Base-by-base conservation (phyloP, 2,329 filamentous ascomycete species). In the Pseudogymnoascus sp. region DNA sequence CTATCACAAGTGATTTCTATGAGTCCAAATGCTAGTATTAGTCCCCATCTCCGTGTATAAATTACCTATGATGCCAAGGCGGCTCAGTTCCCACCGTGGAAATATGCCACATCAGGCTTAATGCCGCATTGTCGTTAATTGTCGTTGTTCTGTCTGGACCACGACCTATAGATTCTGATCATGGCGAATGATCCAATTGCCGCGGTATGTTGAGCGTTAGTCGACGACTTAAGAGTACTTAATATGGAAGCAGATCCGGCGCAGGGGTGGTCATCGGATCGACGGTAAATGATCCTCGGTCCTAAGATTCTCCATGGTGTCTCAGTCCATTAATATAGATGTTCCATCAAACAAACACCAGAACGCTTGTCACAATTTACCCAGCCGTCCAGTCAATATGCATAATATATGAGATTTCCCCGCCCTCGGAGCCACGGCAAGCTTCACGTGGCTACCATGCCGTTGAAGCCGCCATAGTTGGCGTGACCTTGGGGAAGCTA, bases 261-360 rank as follows among this genome's bases (percentile, higher is more conserved):
- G 29, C 50, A 56, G 50, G 50, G 50, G 19, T 56, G 29, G n/a
- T 33, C 29, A 56, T 56, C 50, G 50, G 50, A 56, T 56, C 50
- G 50, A 56, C 50, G 50, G 50, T 35, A 56, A 56, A 33, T 56
- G 50, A 56, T 56, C 50, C 50, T 56, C 29, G 50, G 50, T 35
- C 29, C n/a, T 56, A 56, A 56, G 29, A 56, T 56, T 56, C 50
- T 56, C 29, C 50, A 56, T 33, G 17, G 10, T n/a, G 50, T 10
- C 50, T 56, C 50, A 56, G 19, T 33, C 29, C 26, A 9, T 33
- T 33, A 56, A 56, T 56, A 56, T 56, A 56, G 17, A 56, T 56
- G 50, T 56, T 56, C 50, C 50, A 56, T 56, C 50, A 56, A 56
- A 56, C 50, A 56, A 56, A 56, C n/a, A 15, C 10, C 29, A 56